Evolutionary conservation across 306 rosid species (phyloP).

Genomic region (Cucurbita pepo): DNA sequence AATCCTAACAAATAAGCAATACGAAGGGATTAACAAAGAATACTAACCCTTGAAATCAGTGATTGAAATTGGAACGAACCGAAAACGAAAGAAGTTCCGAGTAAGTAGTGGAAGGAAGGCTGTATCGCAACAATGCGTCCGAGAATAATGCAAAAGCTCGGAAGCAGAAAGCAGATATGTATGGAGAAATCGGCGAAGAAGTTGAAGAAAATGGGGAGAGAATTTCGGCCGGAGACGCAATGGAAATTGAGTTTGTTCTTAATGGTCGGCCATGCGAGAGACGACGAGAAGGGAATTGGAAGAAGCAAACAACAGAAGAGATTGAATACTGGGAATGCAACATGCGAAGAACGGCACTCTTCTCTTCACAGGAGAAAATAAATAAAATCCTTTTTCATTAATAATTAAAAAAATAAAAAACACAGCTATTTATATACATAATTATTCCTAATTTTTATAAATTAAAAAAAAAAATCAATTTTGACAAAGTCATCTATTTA

Average conservation of each 20-base stretch:
- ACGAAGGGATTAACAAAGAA: neutral
- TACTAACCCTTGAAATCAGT: neutral
- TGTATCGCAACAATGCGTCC: neutral
- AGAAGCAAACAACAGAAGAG: neutral
- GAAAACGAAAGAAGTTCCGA: neutral
- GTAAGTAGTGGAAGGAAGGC: neutral
- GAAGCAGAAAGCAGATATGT: neutral
- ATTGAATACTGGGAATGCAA: slow-evolving; percentile 5
- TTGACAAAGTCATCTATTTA: too few species aligned
- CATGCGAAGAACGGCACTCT: slow-evolving; percentile 10
- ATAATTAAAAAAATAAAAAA: neutral
- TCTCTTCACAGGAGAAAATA: slow-evolving; percentile 3
- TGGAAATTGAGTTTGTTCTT: neutral
- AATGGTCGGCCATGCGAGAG: slow-evolving; percentile 3
- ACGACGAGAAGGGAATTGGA: slow-evolving; percentile 2
- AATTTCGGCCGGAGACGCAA: neutral
- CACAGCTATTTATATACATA: neutral
- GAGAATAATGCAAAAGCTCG: neutral
- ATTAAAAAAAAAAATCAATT: too few species aligned
- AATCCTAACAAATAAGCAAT: neutral
- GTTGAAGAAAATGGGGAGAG: neutral
- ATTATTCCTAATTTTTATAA: neutral
- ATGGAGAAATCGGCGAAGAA: neutral
- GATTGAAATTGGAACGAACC: neutral
- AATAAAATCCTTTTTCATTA: neutral